phyloP scores from a whole-genome alignment of 352 stramenopile genomes.

The Pythium scleroteichum region DNA sequence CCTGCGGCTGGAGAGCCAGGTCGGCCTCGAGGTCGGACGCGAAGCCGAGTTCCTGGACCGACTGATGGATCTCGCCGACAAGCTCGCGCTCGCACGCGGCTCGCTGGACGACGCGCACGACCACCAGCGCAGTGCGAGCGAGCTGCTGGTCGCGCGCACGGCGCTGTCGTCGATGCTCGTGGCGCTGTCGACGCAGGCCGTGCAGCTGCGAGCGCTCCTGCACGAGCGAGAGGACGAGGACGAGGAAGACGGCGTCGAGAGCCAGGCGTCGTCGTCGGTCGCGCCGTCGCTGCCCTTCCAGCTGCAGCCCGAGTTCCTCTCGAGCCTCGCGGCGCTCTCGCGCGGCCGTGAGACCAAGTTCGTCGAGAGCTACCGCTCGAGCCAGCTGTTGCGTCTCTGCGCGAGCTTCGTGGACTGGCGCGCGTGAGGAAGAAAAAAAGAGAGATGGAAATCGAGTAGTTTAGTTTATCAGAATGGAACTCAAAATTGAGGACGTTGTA shows the following conservation, averaged over 20 bases:
- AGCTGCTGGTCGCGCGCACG: constrained; percentile 25
- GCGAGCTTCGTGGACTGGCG: constrained; percentile 29
- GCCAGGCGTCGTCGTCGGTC: constrained; percentile 4
- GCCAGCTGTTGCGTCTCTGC: constrained; percentile 21
- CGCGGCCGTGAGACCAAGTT: constrained; percentile 32
- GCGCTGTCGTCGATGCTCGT: constrained; percentile 32
- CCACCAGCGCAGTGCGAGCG: constrained; percentile 13
- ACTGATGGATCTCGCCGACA: constrained; percentile 55
- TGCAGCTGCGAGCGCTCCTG: constrained; percentile 24
- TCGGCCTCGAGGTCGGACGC: constrained; percentile 49
- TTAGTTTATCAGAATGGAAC: neutral
- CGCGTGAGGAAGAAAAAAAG: constrained; percentile 11
- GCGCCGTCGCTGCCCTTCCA: constrained; percentile 2
- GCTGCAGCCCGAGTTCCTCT: constrained; percentile 25
- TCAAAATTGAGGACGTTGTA: neutral
- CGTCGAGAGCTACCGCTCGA: constrained; percentile 29
- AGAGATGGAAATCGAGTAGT: neutral
- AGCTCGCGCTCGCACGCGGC: constrained; percentile 33
- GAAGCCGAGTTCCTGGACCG: constrained; percentile 65
- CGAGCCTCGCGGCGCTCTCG: constrained; percentile 14
- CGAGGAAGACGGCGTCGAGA: constrained; percentile 15
- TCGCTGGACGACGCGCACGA: neutral
- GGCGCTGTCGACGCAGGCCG: constrained; percentile 20
- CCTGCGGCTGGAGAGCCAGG: constrained; percentile 60
- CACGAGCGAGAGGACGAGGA: constrained; percentile 9